Conservation (phyloP, 2,329 filamentous ascomycete genomes). For the Ophiosphaerella herpotricha region DNA sequence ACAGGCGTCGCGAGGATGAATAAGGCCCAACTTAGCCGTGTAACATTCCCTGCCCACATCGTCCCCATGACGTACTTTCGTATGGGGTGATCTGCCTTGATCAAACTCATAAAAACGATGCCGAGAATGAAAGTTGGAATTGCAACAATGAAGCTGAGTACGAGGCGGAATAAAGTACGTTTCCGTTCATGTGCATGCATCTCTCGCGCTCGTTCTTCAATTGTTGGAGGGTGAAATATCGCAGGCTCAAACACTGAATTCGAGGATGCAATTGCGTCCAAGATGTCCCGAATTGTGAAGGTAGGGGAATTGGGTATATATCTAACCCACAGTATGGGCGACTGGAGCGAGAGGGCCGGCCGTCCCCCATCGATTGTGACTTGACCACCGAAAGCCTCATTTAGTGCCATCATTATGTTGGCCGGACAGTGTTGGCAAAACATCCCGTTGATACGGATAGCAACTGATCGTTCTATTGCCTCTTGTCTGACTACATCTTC, state of each 20-base stretch:
- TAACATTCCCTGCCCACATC: constrained; percentile 71
- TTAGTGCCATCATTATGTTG: constrained; percentile 60
- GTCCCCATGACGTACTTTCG: constrained; percentile 71
- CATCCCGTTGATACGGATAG: constrained; percentile 49
- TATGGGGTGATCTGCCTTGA: constrained; percentile 62
- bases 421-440: constrained; percentile 53
- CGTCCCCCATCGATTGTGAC: constrained; percentile 57
- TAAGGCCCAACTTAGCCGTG: constrained; percentile 76
- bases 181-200: constrained; percentile 74
- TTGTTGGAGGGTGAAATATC: constrained; percentile 77
- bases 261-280: constrained; percentile 67
- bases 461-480: constrained; percentile 34
- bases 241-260: constrained; percentile 70
- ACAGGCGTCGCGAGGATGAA: constrained; percentile 83
- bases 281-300: constrained; percentile 77
- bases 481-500: constrained; percentile 18
- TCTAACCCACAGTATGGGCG: constrained; percentile 69
- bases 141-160: constrained; percentile 69
- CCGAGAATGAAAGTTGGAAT: constrained; percentile 87
- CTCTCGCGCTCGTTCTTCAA: constrained; percentile 78
- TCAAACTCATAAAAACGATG: constrained; percentile 86
- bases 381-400: constrained; percentile 51
- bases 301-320: constrained; percentile 71
- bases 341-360: constrained; percentile 60
- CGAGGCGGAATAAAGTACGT: constrained; percentile 70